A percentile compares a stretch with the other conserved stretches of the same genome.
Evolutionary conservation across 2,329 filamentous ascomycete species (phyloP).

Genomic region (Colletotrichum shisoi): DNA sequence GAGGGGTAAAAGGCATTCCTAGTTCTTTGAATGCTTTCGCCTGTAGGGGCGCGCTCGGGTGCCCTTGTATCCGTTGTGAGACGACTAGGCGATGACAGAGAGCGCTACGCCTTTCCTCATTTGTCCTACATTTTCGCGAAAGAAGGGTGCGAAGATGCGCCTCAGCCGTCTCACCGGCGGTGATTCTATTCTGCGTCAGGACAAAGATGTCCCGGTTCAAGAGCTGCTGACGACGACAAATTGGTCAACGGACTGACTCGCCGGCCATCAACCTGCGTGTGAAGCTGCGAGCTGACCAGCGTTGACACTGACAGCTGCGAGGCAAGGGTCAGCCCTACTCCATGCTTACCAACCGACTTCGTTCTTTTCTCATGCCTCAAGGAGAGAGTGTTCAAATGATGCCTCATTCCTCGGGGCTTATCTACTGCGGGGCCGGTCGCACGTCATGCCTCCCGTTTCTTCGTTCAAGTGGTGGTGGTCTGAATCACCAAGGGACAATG

Average conservation of each 20-base stretch:
- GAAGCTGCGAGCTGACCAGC: neutral
- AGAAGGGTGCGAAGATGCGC: neutral
- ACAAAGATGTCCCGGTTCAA: neutral
- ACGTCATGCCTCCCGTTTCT: neutral
- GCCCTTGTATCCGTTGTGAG: neutral
- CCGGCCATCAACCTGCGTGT: neutral
- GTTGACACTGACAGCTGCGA: neutral
- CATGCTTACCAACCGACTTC: neutral
- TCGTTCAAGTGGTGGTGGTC: neutral
- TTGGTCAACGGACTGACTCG: neutral
- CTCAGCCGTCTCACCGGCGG: neutral
- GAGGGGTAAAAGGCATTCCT: conserved; percentile 11
- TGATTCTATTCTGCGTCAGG: neutral
- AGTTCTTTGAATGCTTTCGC: neutral
- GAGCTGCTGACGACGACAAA: neutral
- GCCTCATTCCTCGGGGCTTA: neutral
- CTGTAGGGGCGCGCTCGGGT: neutral
- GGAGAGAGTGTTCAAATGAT: neutral
- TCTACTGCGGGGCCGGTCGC: neutral
- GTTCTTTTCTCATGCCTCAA: conserved; percentile 6
- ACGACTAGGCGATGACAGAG: neutral
- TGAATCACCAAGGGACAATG: conserved; percentile 10
- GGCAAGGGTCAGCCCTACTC: conserved; percentile 3
- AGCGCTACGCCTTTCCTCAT: neutral
- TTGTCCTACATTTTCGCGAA: neutral